Base-by-base conservation (phyloP, 768 basidiomycete genomes). In the Naganishia kalamii region DNA sequence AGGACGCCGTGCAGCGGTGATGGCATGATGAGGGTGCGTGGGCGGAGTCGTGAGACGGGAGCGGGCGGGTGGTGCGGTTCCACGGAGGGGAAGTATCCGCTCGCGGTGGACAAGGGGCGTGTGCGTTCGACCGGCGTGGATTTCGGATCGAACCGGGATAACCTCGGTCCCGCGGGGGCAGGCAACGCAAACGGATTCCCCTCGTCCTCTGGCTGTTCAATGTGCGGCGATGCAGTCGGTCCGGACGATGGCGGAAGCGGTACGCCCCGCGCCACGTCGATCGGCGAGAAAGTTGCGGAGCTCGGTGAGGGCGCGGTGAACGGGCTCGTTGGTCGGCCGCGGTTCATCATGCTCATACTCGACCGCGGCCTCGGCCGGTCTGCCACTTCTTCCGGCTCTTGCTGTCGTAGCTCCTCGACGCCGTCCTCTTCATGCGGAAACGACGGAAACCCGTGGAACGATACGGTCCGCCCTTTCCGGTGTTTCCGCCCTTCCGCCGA, bases 1-100 rank as follows among this genome's bases (percentile, higher is more conserved):
- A n/a, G 80, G 75, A 19, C 78, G 57, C 81, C 79, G 70, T 92
- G 88, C 40, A 94, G 80, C 1, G 90, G 89, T 67, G 87, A 88
- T 11, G 92, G 92, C 92, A 96, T 94, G 67, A 96, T 85, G 48
- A 96, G 85, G n/a, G 92, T 83, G 76, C 92, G 92, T 0, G 92
- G 92, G 23, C 92, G 83, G 70, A 94, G 81, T 47, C 94, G 81
- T 33, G 92, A 89, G n/a, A 52, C 27, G 4, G 48, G 59, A 13
- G 48, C n/a, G 51, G 47, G 23, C 27, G n/a, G 35, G 15, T 54
- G 63, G 23, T n/a, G 48, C 21, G 10, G 62, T 19, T 29, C 25
- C 8, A 30, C 32, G 23, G 13, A 21, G 30, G 43, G n/a, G 5
- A 46, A 23, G n/a, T 33, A 61, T 21, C 48, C 46, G 48, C 50